These are phyloP conservation scores for Cyclocybe cylindracea DNA, from an alignment of 768 basidiomycete genomes.

Conservation along the genomic window DNA sequence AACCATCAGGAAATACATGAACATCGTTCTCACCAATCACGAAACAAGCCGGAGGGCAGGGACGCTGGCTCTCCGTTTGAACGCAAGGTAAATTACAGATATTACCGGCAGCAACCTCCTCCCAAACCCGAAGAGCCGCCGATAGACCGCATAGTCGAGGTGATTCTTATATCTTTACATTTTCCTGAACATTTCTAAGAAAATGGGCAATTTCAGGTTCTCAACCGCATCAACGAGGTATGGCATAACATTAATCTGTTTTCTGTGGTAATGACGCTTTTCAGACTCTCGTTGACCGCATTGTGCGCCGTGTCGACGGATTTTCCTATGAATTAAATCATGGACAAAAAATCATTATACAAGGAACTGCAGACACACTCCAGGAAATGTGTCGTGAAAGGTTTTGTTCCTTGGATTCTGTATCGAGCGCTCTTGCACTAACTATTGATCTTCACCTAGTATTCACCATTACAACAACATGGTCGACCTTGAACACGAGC, in stretches of 20 bases:
- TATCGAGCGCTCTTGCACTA: neutral
- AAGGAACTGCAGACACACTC: constrained; percentile 44
- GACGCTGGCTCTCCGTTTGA: neutral
- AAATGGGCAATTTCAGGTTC: constrained; percentile 33
- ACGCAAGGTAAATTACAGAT: too few species aligned
- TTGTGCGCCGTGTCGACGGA: constrained; percentile 46
- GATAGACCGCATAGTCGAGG: constrained; percentile 40
- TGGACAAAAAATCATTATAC: constrained; percentile 48
- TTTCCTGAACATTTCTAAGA: neutral
- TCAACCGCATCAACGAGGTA: constrained; percentile 51
- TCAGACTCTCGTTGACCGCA: constrained; percentile 50
- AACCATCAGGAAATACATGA: too few species aligned
- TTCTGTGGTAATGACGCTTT: neutral
- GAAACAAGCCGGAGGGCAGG: neutral
- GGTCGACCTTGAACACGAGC: constrained; percentile 57
- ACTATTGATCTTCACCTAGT: constrained; percentile 28
- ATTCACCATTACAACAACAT: constrained; percentile 52
- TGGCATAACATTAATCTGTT: constrained; percentile 12
- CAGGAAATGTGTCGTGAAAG: constrained; percentile 44
- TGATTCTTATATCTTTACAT: constrained; percentile 20
- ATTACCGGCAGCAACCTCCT: too few species aligned
- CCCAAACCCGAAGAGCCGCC: constrained; percentile 4
- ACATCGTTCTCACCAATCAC: too few species aligned
- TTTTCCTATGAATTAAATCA: constrained; percentile 46
- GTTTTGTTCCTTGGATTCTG: constrained; percentile 25